Base-by-base conservation (phyloP, 2,329 filamentous ascomycete species). In the Scedosporium aurantiacum region DNA sequence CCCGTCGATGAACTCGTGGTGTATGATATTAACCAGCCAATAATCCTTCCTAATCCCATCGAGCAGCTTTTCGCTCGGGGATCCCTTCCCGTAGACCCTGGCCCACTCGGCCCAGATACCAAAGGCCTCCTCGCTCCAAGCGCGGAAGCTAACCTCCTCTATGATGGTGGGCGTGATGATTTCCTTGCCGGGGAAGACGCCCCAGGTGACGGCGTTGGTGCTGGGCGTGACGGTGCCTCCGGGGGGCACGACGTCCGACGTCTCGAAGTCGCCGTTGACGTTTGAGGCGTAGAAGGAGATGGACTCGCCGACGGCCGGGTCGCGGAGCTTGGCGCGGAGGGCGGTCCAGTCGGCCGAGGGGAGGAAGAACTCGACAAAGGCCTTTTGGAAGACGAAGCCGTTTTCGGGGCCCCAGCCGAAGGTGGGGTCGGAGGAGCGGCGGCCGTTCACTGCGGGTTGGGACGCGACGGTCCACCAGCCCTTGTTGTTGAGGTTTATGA, bases 401-500 rank as follows among this genome's bases (percentile, higher is more conserved):
- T 92, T 87, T 58, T 82, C 83, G 0, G 94, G 94, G 1, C 94
- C 94, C 94, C 94, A 99, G 65, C 94, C 94, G 68, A 96, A 96
- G 21, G 90, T 83, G 3, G 82, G 75, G 71, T 99, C 85, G 57
- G 82, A 84, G 28, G 89, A 95, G 41, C 82, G 82, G 21, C 92
- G 76, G 50, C 92, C 91, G 70, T 97, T 96, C 62, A 97, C 91
- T 16, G 93, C 90, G 3, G 94, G 94, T 71, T 99, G 94, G 3
- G 90, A 96, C 3, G 94, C 94, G 3, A 99, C 87, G 2, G 92
- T 97, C 92, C 92, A 97, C 90, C 92, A 97, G 62, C 92, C 91
- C 67, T 86, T 84, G 63, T 78, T 75, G 73, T 96, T 97, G 63
- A 99, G 79, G 47, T 78, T 78, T 28, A 94, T 75, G 0, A 99